A percentile compares a stretch with the other conserved stretches of the same genome.
Evolutionary conservation across 148 eudicot species (phyloP).

Genomic region (Rhododendron molle): DNA sequence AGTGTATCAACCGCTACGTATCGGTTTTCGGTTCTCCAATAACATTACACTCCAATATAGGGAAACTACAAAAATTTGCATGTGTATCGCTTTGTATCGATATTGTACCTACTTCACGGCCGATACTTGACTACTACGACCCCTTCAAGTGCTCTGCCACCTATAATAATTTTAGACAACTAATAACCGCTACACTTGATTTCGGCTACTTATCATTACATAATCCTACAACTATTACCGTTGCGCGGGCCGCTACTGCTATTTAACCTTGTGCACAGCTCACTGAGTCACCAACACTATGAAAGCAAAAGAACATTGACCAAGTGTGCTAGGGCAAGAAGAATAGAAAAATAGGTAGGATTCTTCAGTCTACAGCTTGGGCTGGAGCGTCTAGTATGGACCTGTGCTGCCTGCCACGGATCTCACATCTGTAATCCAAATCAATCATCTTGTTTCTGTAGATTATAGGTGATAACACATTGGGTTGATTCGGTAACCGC

Average conservation of each 20-base stretch:
- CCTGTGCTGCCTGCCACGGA: too few species aligned
- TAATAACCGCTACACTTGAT: not conserved
- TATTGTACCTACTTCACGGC: not conserved
- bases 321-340: not conserved
- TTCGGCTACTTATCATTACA: not conserved
- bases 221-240: not conserved
- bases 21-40: not conserved
- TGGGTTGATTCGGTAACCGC: not conserved
- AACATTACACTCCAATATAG: not conserved
- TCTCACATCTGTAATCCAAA: too few species aligned
- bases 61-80: not conserved
- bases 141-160: not conserved
- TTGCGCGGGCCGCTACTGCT: not conserved
- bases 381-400: not conserved
- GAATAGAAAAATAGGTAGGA: not conserved
- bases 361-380: not conserved
- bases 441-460: not conserved
- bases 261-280: not conserved
- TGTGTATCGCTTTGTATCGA: not conserved
- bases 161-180: not conserved
- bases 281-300: not conserved
- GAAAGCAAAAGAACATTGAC: not conserved
- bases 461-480: not conserved
- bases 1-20: not conserved
- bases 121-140: not conserved